Conservation (phyloP, 108 stramenopile species). For the Fragilaria radians region DNA sequence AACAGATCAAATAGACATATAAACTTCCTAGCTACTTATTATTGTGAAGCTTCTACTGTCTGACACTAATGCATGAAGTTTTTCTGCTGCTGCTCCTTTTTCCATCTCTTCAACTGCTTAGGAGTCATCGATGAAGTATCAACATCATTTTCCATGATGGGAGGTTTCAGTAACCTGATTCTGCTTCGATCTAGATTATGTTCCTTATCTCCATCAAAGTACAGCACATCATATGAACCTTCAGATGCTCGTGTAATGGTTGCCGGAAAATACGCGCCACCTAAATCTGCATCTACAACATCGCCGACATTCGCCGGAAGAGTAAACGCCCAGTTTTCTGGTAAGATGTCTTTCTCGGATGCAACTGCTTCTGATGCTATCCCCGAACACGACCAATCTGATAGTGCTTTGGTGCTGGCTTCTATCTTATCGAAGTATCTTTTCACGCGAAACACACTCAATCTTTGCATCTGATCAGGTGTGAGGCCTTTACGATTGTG, state of each 20-base stretch:
- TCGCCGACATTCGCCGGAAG: slow-evolving; percentile 59
- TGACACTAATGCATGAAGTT: too few relatives aligned
- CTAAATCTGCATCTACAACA: slow-evolving; percentile 77
- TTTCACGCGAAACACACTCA: slow-evolving; percentile 68
- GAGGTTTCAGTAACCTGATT: slow-evolving; percentile 61
- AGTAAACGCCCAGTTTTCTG: slow-evolving; percentile 63
- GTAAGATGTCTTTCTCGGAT: slow-evolving; percentile 10
- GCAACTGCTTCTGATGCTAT: slow-evolving; percentile 4
- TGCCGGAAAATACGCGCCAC: slow-evolving; percentile 76
- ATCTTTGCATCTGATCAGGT: slow-evolving; percentile 61
- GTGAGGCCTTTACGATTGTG: slow-evolving; percentile 32
- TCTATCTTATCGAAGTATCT: slow-evolving; percentile 60
- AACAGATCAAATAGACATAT: too few relatives aligned
- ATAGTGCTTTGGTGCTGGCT: slow-evolving; percentile 37
- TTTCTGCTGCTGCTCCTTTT: slow-evolving; percentile 68
- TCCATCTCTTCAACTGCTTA: slow-evolving; percentile 73
- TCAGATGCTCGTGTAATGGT: slow-evolving; percentile 40
- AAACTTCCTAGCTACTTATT: too few relatives aligned
- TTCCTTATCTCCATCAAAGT: slow-evolving; percentile 78
- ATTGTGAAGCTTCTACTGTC: too few relatives aligned
- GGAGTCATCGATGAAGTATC: slow-evolving; percentile 66
- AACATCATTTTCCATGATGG: slow-evolving; percentile 25
- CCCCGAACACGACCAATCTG: slow-evolving; percentile 44
- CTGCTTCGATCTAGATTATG: slow-evolving; percentile 45
- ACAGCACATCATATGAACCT: slow-evolving; percentile 55